Evolutionary conservation across 75 land plant species (phyloP).

Genomic region (Isoetes taiwanensis): DNA sequence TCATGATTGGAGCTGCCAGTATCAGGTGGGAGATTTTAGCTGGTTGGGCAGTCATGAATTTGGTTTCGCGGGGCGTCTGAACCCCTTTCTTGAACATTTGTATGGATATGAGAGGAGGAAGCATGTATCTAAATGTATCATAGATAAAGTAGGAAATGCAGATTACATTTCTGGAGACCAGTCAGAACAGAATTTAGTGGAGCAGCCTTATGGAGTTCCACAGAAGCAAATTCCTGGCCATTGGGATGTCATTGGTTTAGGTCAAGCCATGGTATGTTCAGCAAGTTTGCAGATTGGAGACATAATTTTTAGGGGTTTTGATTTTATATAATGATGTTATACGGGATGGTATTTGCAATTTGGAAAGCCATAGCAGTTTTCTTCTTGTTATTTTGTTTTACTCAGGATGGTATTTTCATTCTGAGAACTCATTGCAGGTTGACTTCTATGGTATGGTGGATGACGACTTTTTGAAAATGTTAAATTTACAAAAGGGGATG

Average conservation of each 20-base stretch:
- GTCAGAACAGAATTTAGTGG: no score
- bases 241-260: slow-evolving; percentile 88
- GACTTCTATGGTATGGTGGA: slow-evolving; percentile 93
- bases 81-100: no score
- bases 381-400: neutral
- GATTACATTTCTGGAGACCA: no score
- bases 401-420: neutral
- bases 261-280: slow-evolving; percentile 78
- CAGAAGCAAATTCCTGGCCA: no score
- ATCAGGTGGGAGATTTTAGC: no score
- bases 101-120: no score
- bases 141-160: no score
- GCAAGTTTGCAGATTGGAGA: neutral
- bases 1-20: no score
- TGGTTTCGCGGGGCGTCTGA: no score
- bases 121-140: no score
- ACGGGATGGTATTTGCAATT: neutral
- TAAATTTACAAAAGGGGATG: slow-evolving; percentile 69
- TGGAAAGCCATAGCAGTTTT: neutral
- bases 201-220: no score
- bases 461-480: slow-evolving; percentile 57
- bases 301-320: neutral
- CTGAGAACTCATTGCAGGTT: slow-evolving; percentile 37
- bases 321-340: neutral
- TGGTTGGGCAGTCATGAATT: no score